Base-by-base conservation (phyloP, 169 alveolate species). In the Ichthyophthirius multifiliis region DNA sequence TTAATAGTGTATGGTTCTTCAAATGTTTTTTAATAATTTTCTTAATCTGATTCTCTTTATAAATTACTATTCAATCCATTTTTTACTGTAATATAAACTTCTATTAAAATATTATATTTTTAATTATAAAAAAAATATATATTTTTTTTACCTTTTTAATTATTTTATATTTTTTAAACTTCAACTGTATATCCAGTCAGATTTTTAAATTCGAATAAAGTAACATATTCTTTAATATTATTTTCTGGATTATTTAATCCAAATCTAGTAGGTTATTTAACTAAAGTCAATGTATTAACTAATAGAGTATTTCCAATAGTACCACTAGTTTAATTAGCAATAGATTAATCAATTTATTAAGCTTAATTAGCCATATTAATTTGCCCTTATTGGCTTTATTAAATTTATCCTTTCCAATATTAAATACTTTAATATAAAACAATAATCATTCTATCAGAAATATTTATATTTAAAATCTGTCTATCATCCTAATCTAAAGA, bases 371-470 rank as follows among this genome's bases (percentile, higher is more conserved):
- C 71, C 5, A 55, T 6, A 20, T 16, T 55, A 0, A 55, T 27
- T 27, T 55, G 23, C n/a, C n/a, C n/a, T 12, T 23, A 55, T 4
- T 34, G 31, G 31, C 34, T 55, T 4, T 16, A 55, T 10, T 1
- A 20, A 55, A 55, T 27, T 5, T 39, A 1, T 23, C 31, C 31
- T 55, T 39, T 55, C 71, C 71, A 55, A 55, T 55, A 55, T 18
- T 55, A 27, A 27, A 55, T 27, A 27, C 71, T 55, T 10, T 55
- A 27, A 55, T 55, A 55, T 27, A 55, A 23, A 27, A 55, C 71
- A 27, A 39, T 39, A 55, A 55, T 55, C 71, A 55, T 55, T 55
- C 71, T 16, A 27, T 55, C 71, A 55, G 71, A 55, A 20, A 55
- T 55, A 55, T 55, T 55, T 1, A 55, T 55, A 18, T 55, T 55